Conservation (phyloP, 2,329 filamentous ascomycete species). For the Dactylellina drechsleri region DNA sequence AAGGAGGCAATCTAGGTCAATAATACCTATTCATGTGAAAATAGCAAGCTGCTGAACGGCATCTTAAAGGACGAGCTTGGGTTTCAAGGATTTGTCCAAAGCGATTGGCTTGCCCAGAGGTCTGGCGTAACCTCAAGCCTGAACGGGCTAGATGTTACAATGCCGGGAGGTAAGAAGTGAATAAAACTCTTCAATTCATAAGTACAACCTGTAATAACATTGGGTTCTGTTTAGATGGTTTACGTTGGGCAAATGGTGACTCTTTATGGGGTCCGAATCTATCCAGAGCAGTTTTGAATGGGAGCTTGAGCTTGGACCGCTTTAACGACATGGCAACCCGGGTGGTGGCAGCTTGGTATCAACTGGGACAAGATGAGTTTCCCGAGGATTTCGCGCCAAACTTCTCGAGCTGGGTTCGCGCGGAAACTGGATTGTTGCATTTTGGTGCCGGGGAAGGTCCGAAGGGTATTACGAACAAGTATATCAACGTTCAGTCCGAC, state of each 20-base stretch:
- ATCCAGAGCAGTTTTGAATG: constrained; percentile 80
- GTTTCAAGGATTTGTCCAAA: constrained; percentile 86
- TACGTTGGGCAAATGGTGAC: constrained; percentile 75
- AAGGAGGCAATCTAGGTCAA: constrained; percentile 66
- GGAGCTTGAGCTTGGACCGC: constrained; percentile 80
- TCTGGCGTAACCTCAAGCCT: constrained; percentile 70
- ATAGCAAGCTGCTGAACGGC: constrained; percentile 82
- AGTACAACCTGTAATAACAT: not conserved
- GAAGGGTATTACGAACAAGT: constrained; percentile 58
- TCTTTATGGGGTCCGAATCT: constrained; percentile 81
- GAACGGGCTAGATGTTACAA: constrained; percentile 83
- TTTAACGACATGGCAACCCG: constrained; percentile 90
- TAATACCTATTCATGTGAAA: constrained; percentile 75
- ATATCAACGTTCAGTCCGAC: constrained; percentile 76
- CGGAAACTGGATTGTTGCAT: constrained; percentile 69
- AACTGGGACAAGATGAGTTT: constrained; percentile 80
- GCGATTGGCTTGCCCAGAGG: constrained; percentile 86
- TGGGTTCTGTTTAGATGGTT: constrained; percentile 67
- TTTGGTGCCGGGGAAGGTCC: constrained; percentile 60
- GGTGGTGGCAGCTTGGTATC: constrained; percentile 89
- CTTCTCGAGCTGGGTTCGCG: constrained; percentile 35
- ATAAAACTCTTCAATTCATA: not conserved
- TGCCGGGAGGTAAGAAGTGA: constrained; percentile 67
- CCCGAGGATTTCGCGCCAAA: constrained; percentile 60
- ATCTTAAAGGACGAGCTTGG: constrained; percentile 85